These are phyloP conservation scores for Aspergillus fructus DNA, from an alignment of 2,329 filamentous ascomycete genomes.

Conservation along the genomic window DNA sequence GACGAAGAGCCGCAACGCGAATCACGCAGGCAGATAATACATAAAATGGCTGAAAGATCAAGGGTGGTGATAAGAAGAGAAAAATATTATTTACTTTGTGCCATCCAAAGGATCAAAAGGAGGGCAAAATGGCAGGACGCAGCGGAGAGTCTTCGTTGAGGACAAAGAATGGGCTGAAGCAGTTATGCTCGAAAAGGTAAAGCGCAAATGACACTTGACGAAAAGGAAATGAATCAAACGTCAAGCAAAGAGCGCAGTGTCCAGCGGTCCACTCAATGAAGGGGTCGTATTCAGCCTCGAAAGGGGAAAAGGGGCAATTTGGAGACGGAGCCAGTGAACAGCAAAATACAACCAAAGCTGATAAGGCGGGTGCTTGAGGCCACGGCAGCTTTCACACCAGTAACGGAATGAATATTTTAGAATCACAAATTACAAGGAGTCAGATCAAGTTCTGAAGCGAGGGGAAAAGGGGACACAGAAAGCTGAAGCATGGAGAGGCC, in stretches of 20 bases:
- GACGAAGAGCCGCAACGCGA: conserved; percentile 5
- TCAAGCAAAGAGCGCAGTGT: conserved; percentile 20
- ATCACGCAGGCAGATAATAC: not conserved
- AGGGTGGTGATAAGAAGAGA: conserved; percentile 8
- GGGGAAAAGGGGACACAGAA: not conserved
- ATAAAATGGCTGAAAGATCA: not conserved
- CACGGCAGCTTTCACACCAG: not conserved
- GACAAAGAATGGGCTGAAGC: conserved; percentile 13
- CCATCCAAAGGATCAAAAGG: not conserved
- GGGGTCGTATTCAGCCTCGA: conserved; percentile 31
- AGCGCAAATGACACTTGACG: conserved; percentile 16
- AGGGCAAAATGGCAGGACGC: conserved; percentile 9
- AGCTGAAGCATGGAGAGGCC: not conserved
- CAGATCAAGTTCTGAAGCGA: not conserved
- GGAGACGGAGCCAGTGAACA: conserved; percentile 5
- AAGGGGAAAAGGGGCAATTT: conserved; percentile 19
- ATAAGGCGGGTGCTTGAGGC: not conserved
- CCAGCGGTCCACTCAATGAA: conserved; percentile 47
- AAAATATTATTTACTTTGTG: conserved; percentile 1
- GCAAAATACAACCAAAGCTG: conserved; percentile 2
- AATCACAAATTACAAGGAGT: not conserved
- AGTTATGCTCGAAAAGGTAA: conserved; percentile 19
- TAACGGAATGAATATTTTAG: not conserved
- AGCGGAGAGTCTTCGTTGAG: conserved; percentile 15
- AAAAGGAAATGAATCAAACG: conserved; percentile 16